Conservation (phyloP, 495 filamentous ascomycete genomes). For the Lepidopterella palustris region DNA sequence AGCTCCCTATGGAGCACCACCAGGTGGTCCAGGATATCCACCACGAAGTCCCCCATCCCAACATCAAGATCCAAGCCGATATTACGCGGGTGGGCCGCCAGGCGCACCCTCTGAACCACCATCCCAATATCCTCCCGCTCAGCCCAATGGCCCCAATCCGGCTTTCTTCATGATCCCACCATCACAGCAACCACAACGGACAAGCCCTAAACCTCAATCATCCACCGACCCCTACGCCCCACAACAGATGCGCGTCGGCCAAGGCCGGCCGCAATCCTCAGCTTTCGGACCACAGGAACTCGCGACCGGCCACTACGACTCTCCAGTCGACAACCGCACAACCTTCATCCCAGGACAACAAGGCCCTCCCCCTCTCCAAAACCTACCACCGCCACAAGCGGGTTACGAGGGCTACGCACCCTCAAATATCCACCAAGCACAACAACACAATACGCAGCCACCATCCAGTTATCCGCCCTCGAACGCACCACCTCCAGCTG, state of each 20-base stretch:
- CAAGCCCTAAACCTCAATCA: conserved; percentile 16
- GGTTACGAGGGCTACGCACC: conserved; percentile 14
- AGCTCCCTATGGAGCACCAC: conserved; percentile 8
- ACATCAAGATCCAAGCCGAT: conserved; percentile 33
- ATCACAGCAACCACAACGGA: conserved; percentile 28
- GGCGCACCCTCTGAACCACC: conserved; percentile 25
- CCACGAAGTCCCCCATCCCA: conserved; percentile 17
- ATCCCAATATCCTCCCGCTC: conserved; percentile 25
- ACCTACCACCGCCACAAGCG: conserved; percentile 8
- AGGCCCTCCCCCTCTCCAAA: conserved; percentile 7
- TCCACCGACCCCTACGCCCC: conserved; percentile 18
- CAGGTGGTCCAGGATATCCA: conserved; percentile 11
- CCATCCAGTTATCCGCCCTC: background rate
- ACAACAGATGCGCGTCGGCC: conserved; percentile 11
- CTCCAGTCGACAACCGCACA: conserved; percentile 33
- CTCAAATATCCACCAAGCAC: background rate
- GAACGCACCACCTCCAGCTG: background rate
- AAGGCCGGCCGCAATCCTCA: conserved; percentile 24
- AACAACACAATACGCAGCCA: background rate
- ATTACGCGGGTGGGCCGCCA: conserved; percentile 22
- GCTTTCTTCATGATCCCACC: conserved; percentile 30
- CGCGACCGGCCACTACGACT: conserved; percentile 35
- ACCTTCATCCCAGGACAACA: conserved; percentile 13
- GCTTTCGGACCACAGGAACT: conserved; percentile 34
- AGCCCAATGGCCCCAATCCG: conserved; percentile 10